These are phyloP conservation scores for Ogataea philodendri DNA, from an alignment of 805 yeast genomes.

Conservation along the genomic window DNA sequence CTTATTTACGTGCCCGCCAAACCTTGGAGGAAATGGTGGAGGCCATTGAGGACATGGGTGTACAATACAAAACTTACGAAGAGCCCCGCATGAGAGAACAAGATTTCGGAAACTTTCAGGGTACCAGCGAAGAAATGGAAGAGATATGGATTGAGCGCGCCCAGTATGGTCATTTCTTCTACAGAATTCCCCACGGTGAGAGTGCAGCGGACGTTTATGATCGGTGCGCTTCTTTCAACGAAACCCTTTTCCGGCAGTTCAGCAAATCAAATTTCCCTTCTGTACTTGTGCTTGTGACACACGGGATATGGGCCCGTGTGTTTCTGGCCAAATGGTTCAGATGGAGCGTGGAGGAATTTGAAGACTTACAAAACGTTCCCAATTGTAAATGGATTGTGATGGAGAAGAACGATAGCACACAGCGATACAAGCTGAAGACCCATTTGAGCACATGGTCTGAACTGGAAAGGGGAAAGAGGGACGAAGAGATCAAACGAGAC, in stretches of 20 bases:
- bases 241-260: conserved; percentile 80
- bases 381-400: conserved; percentile 81
- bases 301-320: conserved; percentile 92
- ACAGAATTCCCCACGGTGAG: conserved; percentile 89
- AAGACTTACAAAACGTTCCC: conserved; percentile 74
- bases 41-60: conserved; percentile 41
- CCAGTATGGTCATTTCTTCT: conserved; percentile 83
- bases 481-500: conserved; percentile 25
- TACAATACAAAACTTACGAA: conserved; percentile 63
- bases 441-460: conserved; percentile 73
- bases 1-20: conserved; percentile 80
- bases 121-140: conserved; percentile 72
- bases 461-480: conserved; percentile 32
- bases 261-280: conserved; percentile 68
- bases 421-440: conserved; percentile 58
- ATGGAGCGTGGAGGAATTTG: conserved; percentile 90
- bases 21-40: conserved; percentile 70
- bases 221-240: conserved; percentile 86
- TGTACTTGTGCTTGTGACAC: conserved; percentile 81
- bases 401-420: conserved; percentile 54
- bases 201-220: conserved; percentile 96
- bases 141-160: conserved; percentile 82
- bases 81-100: conserved; percentile 94
- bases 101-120: conserved; percentile 92
- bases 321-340: conserved; percentile 92